Percentiles rank a stretch among this genome's conserved stretches.
Conservation (phyloP, 306 rosid genomes). For the Pyrus bretschneideri region DNA sequence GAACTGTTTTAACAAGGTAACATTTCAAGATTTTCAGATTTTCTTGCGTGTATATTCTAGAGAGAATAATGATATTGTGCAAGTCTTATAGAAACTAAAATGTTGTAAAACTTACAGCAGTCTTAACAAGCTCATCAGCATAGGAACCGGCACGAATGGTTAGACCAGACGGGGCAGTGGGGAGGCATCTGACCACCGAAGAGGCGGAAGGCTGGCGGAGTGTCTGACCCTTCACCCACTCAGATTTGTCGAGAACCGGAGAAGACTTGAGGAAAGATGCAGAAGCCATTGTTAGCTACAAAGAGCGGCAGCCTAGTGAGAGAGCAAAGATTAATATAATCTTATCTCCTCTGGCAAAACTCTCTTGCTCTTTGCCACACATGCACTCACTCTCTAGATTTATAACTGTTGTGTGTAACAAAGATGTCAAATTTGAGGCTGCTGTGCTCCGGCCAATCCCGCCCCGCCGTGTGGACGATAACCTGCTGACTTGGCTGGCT, state of each 20-base stretch:
- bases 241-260: slow-evolving; percentile 79
- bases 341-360: slow-evolving; percentile 62
- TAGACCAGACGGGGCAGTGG: slow-evolving; percentile 43
- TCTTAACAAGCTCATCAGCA: slow-evolving; percentile 84
- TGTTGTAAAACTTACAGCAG: slow-evolving; percentile 53
- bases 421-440: slow-evolving; percentile 75
- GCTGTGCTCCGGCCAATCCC: slow-evolving; percentile 34
- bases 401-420: slow-evolving; percentile 34
- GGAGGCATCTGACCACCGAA: slow-evolving; percentile 48
- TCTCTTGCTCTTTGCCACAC: slow-evolving; percentile 60
- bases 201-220: slow-evolving; percentile 64
- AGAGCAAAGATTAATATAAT: slow-evolving; percentile 11
- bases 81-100: neutral
- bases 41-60: neutral
- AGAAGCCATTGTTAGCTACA: slow-evolving; percentile 47
- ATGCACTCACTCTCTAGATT: slow-evolving; percentile 31
- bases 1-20: neutral
- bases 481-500: slow-evolving; percentile 37
- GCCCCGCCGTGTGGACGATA: slow-evolving; percentile 64
- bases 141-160: slow-evolving; percentile 72
- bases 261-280: slow-evolving; percentile 79
- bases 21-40: neutral
- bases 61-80: neutral
- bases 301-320: neutral
- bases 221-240: slow-evolving; percentile 76